Base-by-base conservation (phyloP, 1,284 basidiomycete genomes). In the Trichosporon inkin region DNA sequence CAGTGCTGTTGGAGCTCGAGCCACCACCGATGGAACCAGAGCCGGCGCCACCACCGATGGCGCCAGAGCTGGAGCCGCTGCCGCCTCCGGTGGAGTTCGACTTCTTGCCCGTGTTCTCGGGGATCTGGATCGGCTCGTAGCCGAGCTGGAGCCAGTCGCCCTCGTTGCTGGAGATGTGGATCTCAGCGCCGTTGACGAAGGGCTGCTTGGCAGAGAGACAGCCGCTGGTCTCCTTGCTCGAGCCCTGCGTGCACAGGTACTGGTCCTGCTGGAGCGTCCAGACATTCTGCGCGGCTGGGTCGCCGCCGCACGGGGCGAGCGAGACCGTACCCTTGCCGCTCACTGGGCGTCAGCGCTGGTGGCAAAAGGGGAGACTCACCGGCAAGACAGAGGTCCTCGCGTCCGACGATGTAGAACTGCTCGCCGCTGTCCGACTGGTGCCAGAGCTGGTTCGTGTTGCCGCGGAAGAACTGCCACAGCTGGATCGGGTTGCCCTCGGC, bases 361-460 rank as follows among this genome's bases (percentile, higher is more conserved):
- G 8, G 28, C 28, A 8, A 5, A 32, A 5, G 41, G 14, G 14
- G 7, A n/a, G 24, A 49, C 44, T 32, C 28, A 32, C 28, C 28
- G 24, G 44, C 24, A 14, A 49, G 44, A 49, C 44, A 49, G 5
- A 49, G 22, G 24, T 49, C 44, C 44, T 49, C 44, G 7, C 44
- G 44, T 6, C 6, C 44, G 24, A 49, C 44, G 24, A 49, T 49
- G 44, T 49, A 49, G 44, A 49, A 49, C 44, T 49, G 44, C 24
- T 32, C 44, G 16, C 44, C 44, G 44, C 44, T 49, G 14, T 17
- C 22, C 22, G 22, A 28, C 44, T 49, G 44, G 44, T 49, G 44
- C 44, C 44, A 49, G 13, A 32, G 16, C 13, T 49, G 44, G 44
- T 49, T 49, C 7, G 44, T 28, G 54, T 44, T 55, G 28, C 38